Evolutionary conservation across 139 green algal genomes (phyloP).

Genomic region (Chlamydomonas asymmetrica): DNA sequence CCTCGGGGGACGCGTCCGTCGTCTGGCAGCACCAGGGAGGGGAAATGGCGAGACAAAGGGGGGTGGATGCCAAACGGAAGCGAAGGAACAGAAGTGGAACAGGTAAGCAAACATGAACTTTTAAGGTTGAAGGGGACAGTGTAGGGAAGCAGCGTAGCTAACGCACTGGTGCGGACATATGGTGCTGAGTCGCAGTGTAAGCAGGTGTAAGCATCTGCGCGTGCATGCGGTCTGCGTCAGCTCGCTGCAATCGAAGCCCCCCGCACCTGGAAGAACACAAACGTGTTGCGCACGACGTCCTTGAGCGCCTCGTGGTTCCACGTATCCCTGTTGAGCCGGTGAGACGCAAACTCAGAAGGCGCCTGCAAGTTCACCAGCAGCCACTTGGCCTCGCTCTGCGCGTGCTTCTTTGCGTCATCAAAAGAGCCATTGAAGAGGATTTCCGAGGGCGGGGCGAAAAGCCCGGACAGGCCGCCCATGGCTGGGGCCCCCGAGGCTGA

Average conservation of each 20-base stretch:
- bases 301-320: slow-evolving; percentile 73
- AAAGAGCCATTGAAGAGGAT: slow-evolving; percentile 67
- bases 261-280: slow-evolving; percentile 82
- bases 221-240: no score
- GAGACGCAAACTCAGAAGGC: slow-evolving; percentile 71
- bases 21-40: no score
- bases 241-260: no score
- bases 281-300: slow-evolving; percentile 64
- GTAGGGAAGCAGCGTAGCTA: no score
- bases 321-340: slow-evolving; percentile 85
- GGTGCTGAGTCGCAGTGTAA: no score
- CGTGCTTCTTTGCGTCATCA: slow-evolving; percentile 55
- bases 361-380: slow-evolving; percentile 88
- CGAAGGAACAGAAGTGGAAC: no score
- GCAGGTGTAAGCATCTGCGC: no score
- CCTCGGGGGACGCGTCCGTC: slow-evolving; percentile 32
- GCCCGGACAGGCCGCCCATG: slow-evolving; percentile 40
- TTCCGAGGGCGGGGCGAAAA: slow-evolving; percentile 70
- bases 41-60: no score
- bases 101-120: no score
- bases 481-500: slow-evolving; percentile 1
- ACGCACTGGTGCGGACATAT: no score
- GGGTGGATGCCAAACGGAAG: no score
- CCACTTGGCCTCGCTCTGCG: slow-evolving; percentile 51
- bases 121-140: no score